Evolutionary conservation across 306 rosid genomes (phyloP).

Genomic region (Quercus ilex): DNA sequence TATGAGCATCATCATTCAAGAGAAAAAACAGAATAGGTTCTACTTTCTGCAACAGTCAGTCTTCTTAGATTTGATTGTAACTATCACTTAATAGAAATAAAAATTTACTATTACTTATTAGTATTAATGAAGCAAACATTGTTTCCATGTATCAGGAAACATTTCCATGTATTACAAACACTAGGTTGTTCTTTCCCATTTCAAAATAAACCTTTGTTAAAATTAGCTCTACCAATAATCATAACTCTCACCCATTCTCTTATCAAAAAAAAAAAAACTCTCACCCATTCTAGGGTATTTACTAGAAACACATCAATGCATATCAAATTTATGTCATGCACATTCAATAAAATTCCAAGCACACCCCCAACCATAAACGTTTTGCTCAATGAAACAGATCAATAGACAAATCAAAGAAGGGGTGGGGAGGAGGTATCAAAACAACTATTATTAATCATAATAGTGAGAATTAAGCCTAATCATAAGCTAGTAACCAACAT

Average conservation of each 20-base stretch:
- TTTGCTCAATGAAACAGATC: background rate
- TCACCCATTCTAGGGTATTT: background rate
- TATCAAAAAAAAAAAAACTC: too few relatives aligned
- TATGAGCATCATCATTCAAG: conserved; percentile 29
- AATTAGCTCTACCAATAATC: too few relatives aligned
- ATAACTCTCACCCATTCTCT: background rate
- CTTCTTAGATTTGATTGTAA: background rate
- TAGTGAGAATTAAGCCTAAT: background rate
- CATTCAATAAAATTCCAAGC: background rate
- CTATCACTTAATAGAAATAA: background rate
- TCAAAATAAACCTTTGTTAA: background rate
- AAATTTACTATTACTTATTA: background rate
- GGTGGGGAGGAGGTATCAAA: background rate
- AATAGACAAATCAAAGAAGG: background rate
- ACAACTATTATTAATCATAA: background rate
- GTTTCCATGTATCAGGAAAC: too few relatives aligned
- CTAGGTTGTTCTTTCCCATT: background rate
- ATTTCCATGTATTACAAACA: background rate
- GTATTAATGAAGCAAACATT: background rate
- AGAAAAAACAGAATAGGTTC: conserved; percentile 27
- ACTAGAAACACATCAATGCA: background rate
- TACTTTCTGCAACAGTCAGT: background rate
- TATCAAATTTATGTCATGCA: background rate
- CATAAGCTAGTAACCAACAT: background rate
- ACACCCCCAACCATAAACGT: too few relatives aligned